Evolutionary conservation across 805 yeast species (phyloP).

Genomic region (Debaryomyces tyrocola): DNA sequence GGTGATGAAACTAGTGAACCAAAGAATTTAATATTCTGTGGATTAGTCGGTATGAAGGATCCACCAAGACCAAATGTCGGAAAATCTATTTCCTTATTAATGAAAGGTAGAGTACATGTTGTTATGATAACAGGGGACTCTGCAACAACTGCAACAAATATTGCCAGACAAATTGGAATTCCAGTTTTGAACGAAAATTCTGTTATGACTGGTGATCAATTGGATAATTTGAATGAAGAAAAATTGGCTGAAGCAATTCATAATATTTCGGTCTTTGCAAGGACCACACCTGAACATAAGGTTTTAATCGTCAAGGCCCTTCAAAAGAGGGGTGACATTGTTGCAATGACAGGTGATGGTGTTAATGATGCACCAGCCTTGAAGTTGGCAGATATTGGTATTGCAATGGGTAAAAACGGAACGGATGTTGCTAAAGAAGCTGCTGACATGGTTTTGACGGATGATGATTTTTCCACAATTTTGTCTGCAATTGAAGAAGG

Average conservation of each 20-base stretch:
- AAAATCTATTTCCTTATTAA: conserved; percentile 67
- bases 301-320: conserved; percentile 86
- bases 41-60: conserved; percentile 93
- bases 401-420: conserved; percentile 90
- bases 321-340: conserved; percentile 89
- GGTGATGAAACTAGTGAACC: conserved; percentile 44
- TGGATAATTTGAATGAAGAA: conserved; percentile 72
- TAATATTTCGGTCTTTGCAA: conserved; percentile 85
- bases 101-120: conserved; percentile 95
- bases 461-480: conserved; percentile 95
- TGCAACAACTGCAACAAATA: conserved; percentile 80
- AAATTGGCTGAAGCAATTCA: conserved; percentile 74
- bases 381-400: conserved; percentile 93
- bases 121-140: conserved; percentile 97
- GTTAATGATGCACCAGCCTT: conserved; percentile 96
- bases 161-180: conserved; percentile 89
- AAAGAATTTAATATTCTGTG: conserved; percentile 69
- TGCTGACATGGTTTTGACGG: conserved; percentile 95
- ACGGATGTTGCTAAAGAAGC: conserved; percentile 99
- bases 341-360: conserved; percentile 93
- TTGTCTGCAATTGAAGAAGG: conserved; percentile 95
- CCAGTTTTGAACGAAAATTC: conserved; percentile 65
- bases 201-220: conserved; percentile 81
- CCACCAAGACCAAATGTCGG: conserved; percentile 93
- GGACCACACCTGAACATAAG: conserved; percentile 95